Evolutionary conservation across 2,329 filamentous ascomycete species (phyloP), one percentile per base, ranked within the genome.

Genomic region (Diaporthe sp.): DNA sequence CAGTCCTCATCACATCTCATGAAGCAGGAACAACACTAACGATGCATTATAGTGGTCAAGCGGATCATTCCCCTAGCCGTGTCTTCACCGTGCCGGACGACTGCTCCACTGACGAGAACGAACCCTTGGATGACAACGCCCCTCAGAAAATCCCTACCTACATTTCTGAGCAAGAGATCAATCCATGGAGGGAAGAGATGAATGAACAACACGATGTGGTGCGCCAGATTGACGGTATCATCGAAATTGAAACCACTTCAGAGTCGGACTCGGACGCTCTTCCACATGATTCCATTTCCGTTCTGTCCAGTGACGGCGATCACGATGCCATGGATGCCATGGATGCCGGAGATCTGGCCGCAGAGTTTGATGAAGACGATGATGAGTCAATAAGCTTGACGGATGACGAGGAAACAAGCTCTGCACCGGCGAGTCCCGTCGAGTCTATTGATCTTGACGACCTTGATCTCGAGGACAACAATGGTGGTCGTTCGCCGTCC

Each of bases 61-160:
- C 73, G 19, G 68, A 58, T n/a, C 72, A 65, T 15, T 73, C 73
- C 34, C 73, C 76, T 17, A 77, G 71, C 22, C 73, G 73, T 22
- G 74, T 73, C 15, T 77, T 77, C 53, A 73, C 76, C 6, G 76
- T 77, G 42, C 76, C 76, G 6, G 76, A 77, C 31, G 76, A 77
- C 42, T 75, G 73, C 42, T 77, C 76, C 12, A 75, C 68, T 10
- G 76, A 73, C 37, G 76, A 77, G n/a, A 75, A 77, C 25, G 76
- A 77, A 37, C 73, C 70, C 10, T n/a, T 71, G 31, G 73, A 76
- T 25, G 75, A 76, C 39, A 25, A 72, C 57, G 22, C 42, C 2
- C 65, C 65, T 65, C 46, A 34, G 17, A 72, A 61, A 31, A 42
- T 42, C 22, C 55, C 17, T 2, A 31, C n/a, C 17, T 62, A 31